phyloP scores from a whole-genome alignment of 805 yeast genomes.

The Wickerhamiella parazyma region DNA sequence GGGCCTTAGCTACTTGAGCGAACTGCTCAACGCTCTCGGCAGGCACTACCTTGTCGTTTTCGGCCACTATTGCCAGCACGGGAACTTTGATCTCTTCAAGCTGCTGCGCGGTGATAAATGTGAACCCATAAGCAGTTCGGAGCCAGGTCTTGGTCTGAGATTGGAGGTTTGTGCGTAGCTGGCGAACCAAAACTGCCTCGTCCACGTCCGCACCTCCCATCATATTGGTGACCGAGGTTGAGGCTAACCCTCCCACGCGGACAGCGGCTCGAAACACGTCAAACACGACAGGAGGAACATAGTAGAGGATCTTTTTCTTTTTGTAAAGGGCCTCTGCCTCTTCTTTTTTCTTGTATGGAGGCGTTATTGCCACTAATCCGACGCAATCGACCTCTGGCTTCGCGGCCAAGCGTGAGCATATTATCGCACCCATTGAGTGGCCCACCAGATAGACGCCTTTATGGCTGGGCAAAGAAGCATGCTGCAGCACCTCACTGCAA shows the following conservation, averaged over 20 bases:
- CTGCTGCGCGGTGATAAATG: constrained; percentile 32
- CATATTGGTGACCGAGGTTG: constrained; percentile 48
- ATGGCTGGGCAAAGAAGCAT: constrained; percentile 37
- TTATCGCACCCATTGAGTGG: constrained; percentile 9
- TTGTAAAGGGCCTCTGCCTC: constrained; percentile 9
- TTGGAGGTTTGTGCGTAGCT: constrained; percentile 60
- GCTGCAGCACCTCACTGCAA: constrained; percentile 13
- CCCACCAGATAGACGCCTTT: constrained; percentile 35
- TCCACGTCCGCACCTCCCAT: constrained; percentile 27
- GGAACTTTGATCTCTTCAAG: constrained; percentile 32
- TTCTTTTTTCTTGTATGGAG: not conserved
- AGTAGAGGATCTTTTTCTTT: constrained; percentile 17
- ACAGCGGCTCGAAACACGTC: constrained; percentile 45
- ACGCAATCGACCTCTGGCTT: constrained; percentile 13
- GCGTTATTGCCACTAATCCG: constrained; percentile 1
- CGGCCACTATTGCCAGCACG: constrained; percentile 46
- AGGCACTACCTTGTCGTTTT: constrained; percentile 44
- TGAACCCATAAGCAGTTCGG: constrained; percentile 38
- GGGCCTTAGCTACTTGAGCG: constrained; percentile 11
- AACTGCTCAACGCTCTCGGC: constrained; percentile 26
- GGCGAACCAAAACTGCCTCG: constrained; percentile 36
- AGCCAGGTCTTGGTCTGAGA: constrained; percentile 42
- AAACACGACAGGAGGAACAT: constrained; percentile 30
- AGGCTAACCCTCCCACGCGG: constrained; percentile 46
- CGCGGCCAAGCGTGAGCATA: constrained; percentile 33